Evolutionary conservation across 225 moss, liverwort and hornwort genomes (phyloP), one percentile per base, ranked within the genome.

Genomic region (Lunularia cruciata): DNA sequence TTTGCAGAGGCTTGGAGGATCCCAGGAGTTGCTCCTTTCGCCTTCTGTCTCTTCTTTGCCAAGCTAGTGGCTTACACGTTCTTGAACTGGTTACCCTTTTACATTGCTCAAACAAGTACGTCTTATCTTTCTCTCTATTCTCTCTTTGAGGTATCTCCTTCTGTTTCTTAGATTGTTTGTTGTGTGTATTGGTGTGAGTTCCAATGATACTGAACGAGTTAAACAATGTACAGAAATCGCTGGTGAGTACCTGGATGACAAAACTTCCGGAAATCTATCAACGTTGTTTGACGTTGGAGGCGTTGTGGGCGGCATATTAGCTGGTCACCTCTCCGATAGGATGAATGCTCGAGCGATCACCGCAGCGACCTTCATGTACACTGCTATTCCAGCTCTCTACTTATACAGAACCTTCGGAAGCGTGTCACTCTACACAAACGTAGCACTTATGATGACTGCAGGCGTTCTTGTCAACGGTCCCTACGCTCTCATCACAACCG

Each of bases 1-100:
- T 95, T 95, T 36, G 32, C 85, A 10, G 80, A 90, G 73, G 95
- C 92, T 36, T 95, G 95, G 95, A 86, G 81, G 14, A 90, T 95
- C 55, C 95, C 95, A 30, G 92, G 95, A 26, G 95, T 95, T 42
- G 95, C 89, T 0, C 86, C 92, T 12, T 95, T 88, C 45, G 88
- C 95, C 0, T 57, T 95, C 19, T 90, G 90, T 62, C 78, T 95
- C 63, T 95, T 95, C 65, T 95, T 95, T 47, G 78, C 92, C 35
- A 95, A 95, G 76, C 83, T 95, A 27, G 92, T 95, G 43, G 95
- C 95, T 6, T 95, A 95, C 69, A 95, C 95, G 2, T 95, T 95
- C 57, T 60, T 92, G 60, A 89, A 95, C 38, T 95, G 95, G 95
- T 90, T 95, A 35, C 95, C 95, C 3, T 95, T 95, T 63, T 95